Conservation (phyloP, 2,329 filamentous ascomycete genomes). For the Hymenoscyphus occultus region DNA sequence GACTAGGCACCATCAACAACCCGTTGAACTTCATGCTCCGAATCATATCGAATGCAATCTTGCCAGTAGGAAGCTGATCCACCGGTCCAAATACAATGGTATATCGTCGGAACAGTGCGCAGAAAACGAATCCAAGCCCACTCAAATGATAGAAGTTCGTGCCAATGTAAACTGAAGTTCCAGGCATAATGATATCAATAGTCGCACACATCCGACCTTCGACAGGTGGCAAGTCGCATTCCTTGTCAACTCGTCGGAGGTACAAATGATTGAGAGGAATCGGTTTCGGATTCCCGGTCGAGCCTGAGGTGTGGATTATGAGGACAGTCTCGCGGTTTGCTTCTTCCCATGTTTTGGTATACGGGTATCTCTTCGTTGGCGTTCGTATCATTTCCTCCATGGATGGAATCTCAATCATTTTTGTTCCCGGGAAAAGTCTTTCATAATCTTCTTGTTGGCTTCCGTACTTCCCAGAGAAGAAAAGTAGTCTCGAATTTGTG, state of each 20-base stretch:
- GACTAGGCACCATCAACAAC: constrained; percentile 18
- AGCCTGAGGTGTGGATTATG: constrained; percentile 45
- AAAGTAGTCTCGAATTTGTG: constrained; percentile 19
- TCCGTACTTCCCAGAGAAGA: constrained; percentile 17
- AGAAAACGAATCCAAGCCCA: constrained; percentile 13
- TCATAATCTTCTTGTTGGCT: constrained; percentile 13
- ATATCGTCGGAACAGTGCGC: constrained; percentile 6
- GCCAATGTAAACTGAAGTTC: constrained; percentile 8
- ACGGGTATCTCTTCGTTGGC: constrained; percentile 27
- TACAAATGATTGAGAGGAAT: constrained; percentile 27
- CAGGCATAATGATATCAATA: not conserved
- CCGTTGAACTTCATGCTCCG: constrained; percentile 28
- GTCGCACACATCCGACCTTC: constrained; percentile 2
- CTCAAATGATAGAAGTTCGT: constrained; percentile 24
- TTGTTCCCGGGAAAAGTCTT: constrained; percentile 4
- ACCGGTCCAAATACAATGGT: constrained; percentile 18
- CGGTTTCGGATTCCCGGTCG: constrained; percentile 43
- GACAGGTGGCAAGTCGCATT: not conserved
- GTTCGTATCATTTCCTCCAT: constrained; percentile 34
- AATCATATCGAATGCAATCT: constrained; percentile 21
- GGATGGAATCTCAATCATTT: constrained; percentile 19
- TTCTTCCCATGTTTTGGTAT: constrained; percentile 37
- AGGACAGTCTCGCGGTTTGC: constrained; percentile 40
- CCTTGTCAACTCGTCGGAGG: constrained; percentile 10
- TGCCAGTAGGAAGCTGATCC: constrained; percentile 12